phyloP scores from a whole-genome alignment of 257 asterid genomes.

The Ligustrum vulgare region DNA sequence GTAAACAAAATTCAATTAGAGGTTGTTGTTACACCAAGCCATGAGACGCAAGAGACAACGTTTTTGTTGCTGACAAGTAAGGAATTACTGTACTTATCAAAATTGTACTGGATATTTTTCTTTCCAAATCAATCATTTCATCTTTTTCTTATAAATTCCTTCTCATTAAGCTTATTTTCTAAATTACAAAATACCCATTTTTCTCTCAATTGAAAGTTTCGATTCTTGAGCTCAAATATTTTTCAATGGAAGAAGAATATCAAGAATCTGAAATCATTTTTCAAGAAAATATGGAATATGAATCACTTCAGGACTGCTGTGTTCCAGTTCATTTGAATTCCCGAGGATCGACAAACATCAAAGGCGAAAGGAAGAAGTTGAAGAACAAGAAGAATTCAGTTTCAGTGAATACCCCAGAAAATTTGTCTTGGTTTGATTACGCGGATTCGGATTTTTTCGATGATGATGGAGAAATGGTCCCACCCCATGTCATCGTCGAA shows the following conservation, averaged over 20 bases:
- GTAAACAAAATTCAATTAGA: too few species aligned
- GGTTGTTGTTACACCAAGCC: too few species aligned
- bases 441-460: constrained; percentile 29
- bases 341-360: background rate
- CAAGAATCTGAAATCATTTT: constrained; percentile 67
- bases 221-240: background rate
- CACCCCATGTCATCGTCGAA: constrained; percentile 72
- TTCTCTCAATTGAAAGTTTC: too few species aligned
- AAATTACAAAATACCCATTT: background rate
- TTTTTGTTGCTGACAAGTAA: too few species aligned
- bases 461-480: constrained; percentile 54
- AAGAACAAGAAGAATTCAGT: constrained; percentile 24
- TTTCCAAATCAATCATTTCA: constrained; percentile 34
- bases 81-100: too few species aligned
- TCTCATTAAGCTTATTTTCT: constrained; percentile 17
- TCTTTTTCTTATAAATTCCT: constrained; percentile 45
- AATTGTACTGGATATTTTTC: background rate
- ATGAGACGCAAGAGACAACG: too few species aligned
- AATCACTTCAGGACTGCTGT: background rate
- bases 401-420: constrained; percentile 50
- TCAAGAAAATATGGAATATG: constrained; percentile 26
- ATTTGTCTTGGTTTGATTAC: constrained; percentile 28
- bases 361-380: constrained; percentile 31
- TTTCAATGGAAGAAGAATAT: constrained; percentile 65
- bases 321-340: background rate